A percentile compares a stretch with the other conserved stretches of the same genome.
Conservation (phyloP, 257 asterid species). For the Penstemon eatonii region DNA sequence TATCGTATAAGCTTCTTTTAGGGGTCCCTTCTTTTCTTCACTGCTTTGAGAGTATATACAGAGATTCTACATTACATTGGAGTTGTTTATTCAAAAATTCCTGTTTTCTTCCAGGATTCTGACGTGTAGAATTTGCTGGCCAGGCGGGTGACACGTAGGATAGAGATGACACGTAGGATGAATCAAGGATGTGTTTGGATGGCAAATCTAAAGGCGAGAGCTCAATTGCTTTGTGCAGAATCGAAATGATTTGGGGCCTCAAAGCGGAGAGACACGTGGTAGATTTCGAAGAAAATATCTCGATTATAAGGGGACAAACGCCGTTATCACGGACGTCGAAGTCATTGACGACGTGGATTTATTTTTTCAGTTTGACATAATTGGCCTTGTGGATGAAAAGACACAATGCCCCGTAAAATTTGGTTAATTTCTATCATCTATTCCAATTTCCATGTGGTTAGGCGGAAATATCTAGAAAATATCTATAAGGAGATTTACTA, state of each 20-base stretch:
- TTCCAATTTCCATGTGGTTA: slow-evolving; percentile 23
- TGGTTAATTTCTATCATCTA: not conserved
- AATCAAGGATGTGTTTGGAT: slow-evolving; percentile 27
- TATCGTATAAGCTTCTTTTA: slow-evolving; percentile 25
- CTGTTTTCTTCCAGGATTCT: slow-evolving; percentile 18
- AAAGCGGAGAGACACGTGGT: slow-evolving; percentile 49
- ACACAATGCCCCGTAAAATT: not conserved
- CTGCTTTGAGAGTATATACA: slow-evolving; percentile 20
- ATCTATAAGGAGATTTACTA: not conserved
- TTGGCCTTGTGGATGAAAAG: not conserved
- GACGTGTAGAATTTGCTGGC: slow-evolving; percentile 46
- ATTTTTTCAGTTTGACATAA: not conserved
- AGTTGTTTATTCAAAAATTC: not conserved
- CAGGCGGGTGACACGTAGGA: slow-evolving; percentile 42
- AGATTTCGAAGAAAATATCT: slow-evolving; percentile 32
- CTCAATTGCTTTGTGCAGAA: slow-evolving; percentile 35
- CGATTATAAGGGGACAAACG: slow-evolving; percentile 13
- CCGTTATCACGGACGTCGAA: slow-evolving; percentile 29
- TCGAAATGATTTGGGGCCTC: slow-evolving; percentile 47
- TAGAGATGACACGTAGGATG: slow-evolving; percentile 15
- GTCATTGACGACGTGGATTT: slow-evolving; percentile 24
- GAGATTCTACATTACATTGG: slow-evolving; percentile 21
- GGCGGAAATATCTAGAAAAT: slow-evolving; percentile 28
- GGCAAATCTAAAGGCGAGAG: slow-evolving; percentile 55
- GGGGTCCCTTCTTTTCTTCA: slow-evolving; percentile 25